Evolutionary conservation across 305 asterid species (phyloP).

Genomic region (Solanum hybrid): DNA sequence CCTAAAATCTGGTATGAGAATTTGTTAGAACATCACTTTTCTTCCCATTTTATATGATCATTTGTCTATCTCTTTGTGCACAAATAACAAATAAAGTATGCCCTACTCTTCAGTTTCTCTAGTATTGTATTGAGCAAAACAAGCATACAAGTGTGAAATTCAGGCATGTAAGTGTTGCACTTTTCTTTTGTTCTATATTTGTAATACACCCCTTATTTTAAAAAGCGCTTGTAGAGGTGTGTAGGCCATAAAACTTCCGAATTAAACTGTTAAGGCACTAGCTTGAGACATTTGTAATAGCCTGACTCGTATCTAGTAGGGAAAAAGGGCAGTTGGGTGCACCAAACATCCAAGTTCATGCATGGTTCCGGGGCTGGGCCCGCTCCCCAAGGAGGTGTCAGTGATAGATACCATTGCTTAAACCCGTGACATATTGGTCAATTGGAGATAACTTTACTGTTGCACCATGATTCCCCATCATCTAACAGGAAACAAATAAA

Average conservation of each 20-base stretch:
- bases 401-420: background rate
- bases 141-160: background rate
- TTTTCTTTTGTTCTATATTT: background rate
- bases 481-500: background rate
- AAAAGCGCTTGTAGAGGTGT: background rate
- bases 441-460: background rate
- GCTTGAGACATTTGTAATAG: background rate
- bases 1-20: background rate
- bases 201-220: background rate
- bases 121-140: background rate
- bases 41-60: background rate
- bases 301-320: background rate
- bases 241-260: background rate
- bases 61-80: background rate
- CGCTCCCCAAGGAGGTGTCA: background rate
- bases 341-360: background rate
- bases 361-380: background rate
- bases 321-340: background rate
- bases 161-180: background rate
- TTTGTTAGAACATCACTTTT: background rate
- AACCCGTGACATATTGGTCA: background rate
- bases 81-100: background rate
- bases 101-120: background rate
- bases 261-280: background rate
- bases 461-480: background rate